Percentiles rank a stretch among this genome's conserved stretches.
These are phyloP conservation scores for Cyclostephanos invisitatus DNA, from an alignment of 108 stramenopile genomes.

Conservation along the genomic window DNA sequence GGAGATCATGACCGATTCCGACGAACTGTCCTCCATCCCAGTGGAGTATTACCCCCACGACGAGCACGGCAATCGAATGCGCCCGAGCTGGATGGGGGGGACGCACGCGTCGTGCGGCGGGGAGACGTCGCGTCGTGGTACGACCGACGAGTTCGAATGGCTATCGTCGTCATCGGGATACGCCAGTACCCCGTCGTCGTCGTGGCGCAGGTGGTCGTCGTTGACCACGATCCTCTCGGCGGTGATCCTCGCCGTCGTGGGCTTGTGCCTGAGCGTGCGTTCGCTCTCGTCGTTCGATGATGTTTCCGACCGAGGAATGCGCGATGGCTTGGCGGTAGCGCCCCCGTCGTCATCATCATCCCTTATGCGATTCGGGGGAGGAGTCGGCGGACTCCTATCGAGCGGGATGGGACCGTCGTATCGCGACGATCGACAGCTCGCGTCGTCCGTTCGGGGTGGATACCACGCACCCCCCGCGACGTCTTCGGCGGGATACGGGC, in stretches of 20 bases:
- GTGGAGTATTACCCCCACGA: slow-evolving; percentile 8
- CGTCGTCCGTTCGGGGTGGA: not conserved
- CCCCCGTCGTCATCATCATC: slow-evolving; percentile 11
- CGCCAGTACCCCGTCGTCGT: no score
- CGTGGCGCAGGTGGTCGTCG: slow-evolving; percentile 3
- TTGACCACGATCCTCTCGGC: slow-evolving; percentile 8
- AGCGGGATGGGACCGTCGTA: not conserved
- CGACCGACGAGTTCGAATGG: not conserved
- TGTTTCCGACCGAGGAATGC: no score
- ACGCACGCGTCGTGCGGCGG: not conserved
- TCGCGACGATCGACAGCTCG: slow-evolving; percentile 7
- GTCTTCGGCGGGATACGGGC: not conserved
- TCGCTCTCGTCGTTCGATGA: slow-evolving; percentile 1
- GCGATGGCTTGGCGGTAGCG: no score
- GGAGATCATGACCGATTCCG: slow-evolving; percentile 1
- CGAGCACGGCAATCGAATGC: not conserved
- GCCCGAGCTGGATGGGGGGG: not conserved
- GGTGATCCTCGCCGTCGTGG: slow-evolving; percentile 2
- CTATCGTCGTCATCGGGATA: not conserved
- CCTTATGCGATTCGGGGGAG: slow-evolving; percentile 35
- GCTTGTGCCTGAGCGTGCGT: not conserved
- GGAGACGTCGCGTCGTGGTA: not conserved
- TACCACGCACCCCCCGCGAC: no score
- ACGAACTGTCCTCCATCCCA: slow-evolving; percentile 3
- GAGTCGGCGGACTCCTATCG: slow-evolving; percentile 17